phyloP scores from a whole-genome alignment of 345 rosid genomes.

The Kernera saxatilis region DNA sequence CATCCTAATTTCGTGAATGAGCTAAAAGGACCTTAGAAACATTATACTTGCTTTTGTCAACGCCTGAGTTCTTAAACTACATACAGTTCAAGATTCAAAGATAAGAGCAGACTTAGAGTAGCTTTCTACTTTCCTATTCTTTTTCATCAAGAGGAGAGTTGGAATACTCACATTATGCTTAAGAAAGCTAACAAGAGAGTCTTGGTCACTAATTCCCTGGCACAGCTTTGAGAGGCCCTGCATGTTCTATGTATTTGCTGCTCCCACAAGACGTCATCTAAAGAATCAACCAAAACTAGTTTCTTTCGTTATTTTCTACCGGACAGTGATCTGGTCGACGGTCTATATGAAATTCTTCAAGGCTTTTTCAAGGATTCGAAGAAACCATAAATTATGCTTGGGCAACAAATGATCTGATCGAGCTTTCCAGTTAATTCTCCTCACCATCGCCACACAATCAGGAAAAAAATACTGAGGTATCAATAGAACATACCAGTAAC shows the following conservation, averaged over 20 bases:
- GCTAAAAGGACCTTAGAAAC: not conserved
- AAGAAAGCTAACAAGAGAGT: constrained; percentile 47
- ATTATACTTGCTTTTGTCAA: not conserved
- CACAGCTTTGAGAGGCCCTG: constrained; percentile 51
- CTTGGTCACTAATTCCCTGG: constrained; percentile 49
- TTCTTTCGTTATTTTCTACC: constrained; percentile 64
- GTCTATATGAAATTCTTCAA: not conserved
- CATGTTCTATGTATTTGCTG: not conserved
- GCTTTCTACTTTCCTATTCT: not conserved
- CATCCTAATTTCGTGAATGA: not conserved
- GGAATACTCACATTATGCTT: constrained; percentile 64
- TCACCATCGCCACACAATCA: not conserved
- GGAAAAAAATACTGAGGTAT: not conserved
- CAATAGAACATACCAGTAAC: not conserved
- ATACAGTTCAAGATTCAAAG: not conserved
- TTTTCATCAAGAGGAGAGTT: not conserved
- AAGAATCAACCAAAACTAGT: not conserved
- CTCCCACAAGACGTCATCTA: not conserved
- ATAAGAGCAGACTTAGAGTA: not conserved
- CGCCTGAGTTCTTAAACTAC: not conserved
- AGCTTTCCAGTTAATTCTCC: not conserved
- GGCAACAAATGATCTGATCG: not conserved
- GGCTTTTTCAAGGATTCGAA: not conserved
- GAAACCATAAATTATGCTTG: too few species aligned
- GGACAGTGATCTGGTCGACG: constrained; percentile 41